Conservation (phyloP, 2,329 filamentous ascomycete genomes). For the Penicillium sclerotiorum region DNA sequence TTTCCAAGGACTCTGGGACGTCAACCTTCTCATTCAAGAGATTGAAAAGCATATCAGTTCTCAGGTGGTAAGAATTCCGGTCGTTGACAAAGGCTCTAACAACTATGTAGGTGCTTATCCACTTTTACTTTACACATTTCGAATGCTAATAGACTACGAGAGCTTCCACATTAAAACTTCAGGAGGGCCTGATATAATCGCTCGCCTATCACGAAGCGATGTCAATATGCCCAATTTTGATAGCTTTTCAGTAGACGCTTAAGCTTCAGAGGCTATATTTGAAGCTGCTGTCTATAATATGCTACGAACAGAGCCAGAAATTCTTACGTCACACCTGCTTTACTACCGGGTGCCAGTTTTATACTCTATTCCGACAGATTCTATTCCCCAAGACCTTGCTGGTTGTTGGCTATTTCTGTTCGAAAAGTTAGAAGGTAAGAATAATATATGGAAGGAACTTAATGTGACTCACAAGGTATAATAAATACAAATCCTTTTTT, state of each 20-base stretch:
- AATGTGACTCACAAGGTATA: background rate
- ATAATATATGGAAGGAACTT: background rate
- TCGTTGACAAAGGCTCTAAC: background rate
- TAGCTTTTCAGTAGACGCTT: background rate
- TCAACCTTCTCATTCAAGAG: background rate
- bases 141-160: no score
- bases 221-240: constrained; percentile 1
- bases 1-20: background rate
- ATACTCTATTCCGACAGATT: background rate
- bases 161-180: background rate
- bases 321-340: background rate
- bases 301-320: background rate
- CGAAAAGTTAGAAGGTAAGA: background rate
- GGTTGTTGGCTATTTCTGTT: background rate
- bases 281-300: background rate
- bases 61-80: background rate
- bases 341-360: background rate
- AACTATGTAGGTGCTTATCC: background rate
- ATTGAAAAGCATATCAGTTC: background rate
- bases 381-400: background rate
- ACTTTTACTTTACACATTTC: no score
- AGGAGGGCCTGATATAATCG: background rate
- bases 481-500: background rate
- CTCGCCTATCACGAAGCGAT: background rate
- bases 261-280: background rate